phyloP scores from a whole-genome alignment of 1,139 yeast species.

The Kurtzmaniella quercitrusa region DNA sequence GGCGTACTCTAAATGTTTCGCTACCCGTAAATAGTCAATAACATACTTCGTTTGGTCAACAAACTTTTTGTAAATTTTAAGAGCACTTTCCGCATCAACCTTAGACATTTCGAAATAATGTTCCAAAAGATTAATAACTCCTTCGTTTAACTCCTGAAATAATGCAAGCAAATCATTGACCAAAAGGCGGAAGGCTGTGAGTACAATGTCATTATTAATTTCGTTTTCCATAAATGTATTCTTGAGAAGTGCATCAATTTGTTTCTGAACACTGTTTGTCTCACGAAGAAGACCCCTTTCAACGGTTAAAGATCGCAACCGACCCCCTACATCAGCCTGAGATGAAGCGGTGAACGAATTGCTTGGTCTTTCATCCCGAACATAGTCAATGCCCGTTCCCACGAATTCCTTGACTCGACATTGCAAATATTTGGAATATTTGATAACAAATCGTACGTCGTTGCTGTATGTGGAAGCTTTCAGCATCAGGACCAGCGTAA shows the following conservation, averaged over 20 bases:
- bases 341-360: conserved; percentile 25
- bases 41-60: conserved; percentile 86
- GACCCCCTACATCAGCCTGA: conserved; percentile 48
- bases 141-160: conserved; percentile 90
- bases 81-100: conserved; percentile 81
- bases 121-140: conserved; percentile 87
- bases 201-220: conserved; percentile 61
- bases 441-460: conserved; percentile 62
- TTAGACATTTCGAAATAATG: conserved; percentile 92
- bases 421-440: conserved; percentile 70
- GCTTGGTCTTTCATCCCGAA: conserved; percentile 61
- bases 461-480: conserved; percentile 30
- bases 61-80: conserved; percentile 77
- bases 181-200: conserved; percentile 80
- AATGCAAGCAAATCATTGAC: conserved; percentile 82
- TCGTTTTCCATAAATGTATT: conserved; percentile 75
- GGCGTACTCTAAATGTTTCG: conserved; percentile 81
- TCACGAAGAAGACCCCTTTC: conserved; percentile 85
- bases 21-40: conserved; percentile 80
- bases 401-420: conserved; percentile 68
- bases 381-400: conserved; percentile 67
- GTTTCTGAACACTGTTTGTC: conserved; percentile 78
- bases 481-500: conserved; percentile 28
- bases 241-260: conserved; percentile 69
- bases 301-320: conserved; percentile 59